These are phyloP conservation scores for Ascodesmis nigricans DNA, from an alignment of 495 filamentous ascomycete genomes.

Conservation along the genomic window DNA sequence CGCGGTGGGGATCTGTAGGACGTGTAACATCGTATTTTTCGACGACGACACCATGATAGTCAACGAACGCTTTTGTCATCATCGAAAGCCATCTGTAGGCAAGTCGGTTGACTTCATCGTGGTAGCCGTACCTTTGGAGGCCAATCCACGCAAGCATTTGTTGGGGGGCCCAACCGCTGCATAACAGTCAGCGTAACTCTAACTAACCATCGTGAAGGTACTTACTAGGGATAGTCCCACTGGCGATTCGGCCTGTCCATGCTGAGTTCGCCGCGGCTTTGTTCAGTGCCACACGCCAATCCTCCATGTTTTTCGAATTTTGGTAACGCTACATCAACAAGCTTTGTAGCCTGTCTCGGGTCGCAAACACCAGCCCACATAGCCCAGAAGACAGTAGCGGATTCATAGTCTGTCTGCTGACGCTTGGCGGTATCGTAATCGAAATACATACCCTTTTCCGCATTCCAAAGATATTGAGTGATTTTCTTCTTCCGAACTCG, in stretches of 20 bases:
- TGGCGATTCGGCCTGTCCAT: slow-evolving; percentile 77
- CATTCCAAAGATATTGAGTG: slow-evolving; percentile 79
- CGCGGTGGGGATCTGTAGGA: slow-evolving; percentile 67
- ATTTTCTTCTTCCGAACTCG: slow-evolving; percentile 56
- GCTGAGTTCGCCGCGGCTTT: slow-evolving; percentile 57
- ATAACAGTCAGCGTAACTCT: neutral
- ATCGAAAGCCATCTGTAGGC: slow-evolving; percentile 94
- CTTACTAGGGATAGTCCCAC: slow-evolving; percentile 79
- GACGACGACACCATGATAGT: slow-evolving; percentile 92
- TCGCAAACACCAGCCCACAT: slow-evolving; percentile 79
- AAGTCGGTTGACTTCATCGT: slow-evolving; percentile 65
- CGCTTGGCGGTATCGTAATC: slow-evolving; percentile 78
- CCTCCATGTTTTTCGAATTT: slow-evolving; percentile 73
- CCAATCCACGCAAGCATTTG: slow-evolving; percentile 96
- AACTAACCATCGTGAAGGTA: neutral
- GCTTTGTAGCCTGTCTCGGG: slow-evolving; percentile 50
- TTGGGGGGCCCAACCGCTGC: slow-evolving; percentile 82
- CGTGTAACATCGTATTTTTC: slow-evolving; percentile 97
- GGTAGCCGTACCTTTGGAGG: slow-evolving; percentile 70
- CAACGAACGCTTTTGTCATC: slow-evolving; percentile 89
- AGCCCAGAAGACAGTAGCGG: slow-evolving; percentile 82
- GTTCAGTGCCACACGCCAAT: slow-evolving; percentile 68
- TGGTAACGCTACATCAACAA: slow-evolving; percentile 59
- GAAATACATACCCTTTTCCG: slow-evolving; percentile 80
- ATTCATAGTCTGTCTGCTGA: slow-evolving; percentile 58